Evolutionary conservation across 176 grass and related monocot genomes (phyloP).

Genomic region (Metroxylon sagu): DNA sequence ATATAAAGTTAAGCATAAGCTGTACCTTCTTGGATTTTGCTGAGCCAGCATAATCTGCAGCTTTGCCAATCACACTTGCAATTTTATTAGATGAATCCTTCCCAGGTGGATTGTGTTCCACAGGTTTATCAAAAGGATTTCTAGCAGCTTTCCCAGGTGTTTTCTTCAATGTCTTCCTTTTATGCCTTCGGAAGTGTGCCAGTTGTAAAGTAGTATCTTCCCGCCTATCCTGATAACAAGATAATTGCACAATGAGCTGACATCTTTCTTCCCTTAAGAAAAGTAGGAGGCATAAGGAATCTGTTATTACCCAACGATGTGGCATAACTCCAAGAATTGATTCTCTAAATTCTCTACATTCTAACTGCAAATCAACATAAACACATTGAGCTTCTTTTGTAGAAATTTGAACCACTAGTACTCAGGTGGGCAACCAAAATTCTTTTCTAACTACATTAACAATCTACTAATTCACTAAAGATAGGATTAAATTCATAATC

Average conservation of each 20-base stretch:
- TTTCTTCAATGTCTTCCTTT: conserved; percentile 82
- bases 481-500: too few species aligned
- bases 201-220: conserved; percentile 83
- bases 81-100: conserved; percentile 86
- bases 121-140: conserved; percentile 60
- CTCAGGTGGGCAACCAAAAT: not conserved
- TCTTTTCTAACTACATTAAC: too few species aligned
- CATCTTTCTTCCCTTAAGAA: not conserved
- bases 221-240: conserved; percentile 69
- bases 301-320: conserved; percentile 75
- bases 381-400: too few species aligned
- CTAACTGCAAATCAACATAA: conserved; percentile 53
- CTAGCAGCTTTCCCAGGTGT: conserved; percentile 39
- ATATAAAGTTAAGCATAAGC: not conserved
- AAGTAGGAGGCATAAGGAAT: conserved; percentile 9
- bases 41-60: conserved; percentile 75
- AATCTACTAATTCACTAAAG: too few species aligned
- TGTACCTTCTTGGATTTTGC: conserved; percentile 68
- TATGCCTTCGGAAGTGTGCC: conserved; percentile 71
- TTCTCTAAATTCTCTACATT: conserved; percentile 97
- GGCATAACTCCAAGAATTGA: conserved; percentile 89
- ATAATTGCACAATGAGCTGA: conserved; percentile 9
- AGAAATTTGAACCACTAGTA: not conserved
- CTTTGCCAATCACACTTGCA: conserved; percentile 74
- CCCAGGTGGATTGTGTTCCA: conserved; percentile 74